Evolutionary conservation across 179 eudicot genomes (phyloP).

Genomic region (Spergularia azorica): DNA sequence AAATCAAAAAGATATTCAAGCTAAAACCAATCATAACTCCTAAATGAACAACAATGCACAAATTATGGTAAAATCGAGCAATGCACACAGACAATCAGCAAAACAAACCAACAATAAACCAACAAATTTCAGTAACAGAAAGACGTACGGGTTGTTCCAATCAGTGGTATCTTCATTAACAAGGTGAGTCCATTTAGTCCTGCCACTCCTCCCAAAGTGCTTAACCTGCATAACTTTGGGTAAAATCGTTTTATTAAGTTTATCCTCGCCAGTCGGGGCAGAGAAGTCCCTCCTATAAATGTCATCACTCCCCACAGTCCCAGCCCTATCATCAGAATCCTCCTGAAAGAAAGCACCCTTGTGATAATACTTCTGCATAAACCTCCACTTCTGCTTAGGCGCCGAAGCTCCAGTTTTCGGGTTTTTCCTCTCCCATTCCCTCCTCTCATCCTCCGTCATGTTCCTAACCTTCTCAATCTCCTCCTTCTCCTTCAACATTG

Average conservation of each 20-base stretch:
- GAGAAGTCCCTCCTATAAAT: slow-evolving; percentile 80
- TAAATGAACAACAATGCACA: neutral
- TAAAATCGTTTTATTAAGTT: slow-evolving; percentile 81
- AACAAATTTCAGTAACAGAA: neutral
- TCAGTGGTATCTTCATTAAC: slow-evolving; percentile 96
- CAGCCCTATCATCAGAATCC: slow-evolving; percentile 67
- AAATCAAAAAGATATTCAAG: too few relatives aligned
- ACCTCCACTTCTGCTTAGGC: slow-evolving; percentile 87
- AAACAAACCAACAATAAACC: neutral
- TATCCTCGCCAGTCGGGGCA: slow-evolving; percentile 93
- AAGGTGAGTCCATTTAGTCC: slow-evolving; percentile 98
- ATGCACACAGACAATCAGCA: neutral
- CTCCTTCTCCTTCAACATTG: slow-evolving; percentile 83
- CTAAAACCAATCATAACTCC: neutral
- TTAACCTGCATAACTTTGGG: slow-evolving; percentile 99
- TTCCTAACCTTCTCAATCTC: slow-evolving; percentile 93
- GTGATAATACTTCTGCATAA: slow-evolving; percentile 97
- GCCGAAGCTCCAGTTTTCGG: slow-evolving; percentile 42
- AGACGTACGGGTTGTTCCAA: slow-evolving; percentile 90
- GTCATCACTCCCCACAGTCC: slow-evolving; percentile 56
- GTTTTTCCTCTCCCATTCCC: slow-evolving; percentile 82
- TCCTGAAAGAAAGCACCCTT: slow-evolving; percentile 93
- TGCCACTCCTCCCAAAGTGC: slow-evolving; percentile 96
- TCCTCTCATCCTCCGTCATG: slow-evolving; percentile 85
- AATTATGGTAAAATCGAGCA: neutral